Percentiles rank a stretch among this genome's conserved stretches.
phyloP scores from a whole-genome alignment of 1,139 yeast genomes.

The Lodderomyces metapsilosis region DNA sequence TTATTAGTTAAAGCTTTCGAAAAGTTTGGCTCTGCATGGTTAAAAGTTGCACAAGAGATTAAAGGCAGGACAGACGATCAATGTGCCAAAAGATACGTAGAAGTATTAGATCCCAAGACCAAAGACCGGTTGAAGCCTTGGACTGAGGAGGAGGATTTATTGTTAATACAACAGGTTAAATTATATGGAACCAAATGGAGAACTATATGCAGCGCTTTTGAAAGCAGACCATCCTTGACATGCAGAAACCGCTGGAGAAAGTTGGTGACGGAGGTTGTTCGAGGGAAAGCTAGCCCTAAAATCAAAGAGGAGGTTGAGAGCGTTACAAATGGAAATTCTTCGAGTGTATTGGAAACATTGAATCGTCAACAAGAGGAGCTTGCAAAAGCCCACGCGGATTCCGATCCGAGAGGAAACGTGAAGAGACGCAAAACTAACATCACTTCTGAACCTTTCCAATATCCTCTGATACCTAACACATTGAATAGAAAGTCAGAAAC shows the following conservation, averaged over 20 bases:
- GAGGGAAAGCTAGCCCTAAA: slow-evolving; percentile 50
- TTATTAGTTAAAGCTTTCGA: slow-evolving; percentile 61
- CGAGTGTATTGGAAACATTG: slow-evolving; percentile 13
- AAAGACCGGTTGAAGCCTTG: slow-evolving; percentile 78
- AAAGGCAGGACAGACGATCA: slow-evolving; percentile 92
- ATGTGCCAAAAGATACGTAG: slow-evolving; percentile 88
- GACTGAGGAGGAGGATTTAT: slow-evolving; percentile 74
- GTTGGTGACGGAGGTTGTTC: slow-evolving; percentile 70
- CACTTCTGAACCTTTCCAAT: neutral
- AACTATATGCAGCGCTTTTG: slow-evolving; percentile 67
- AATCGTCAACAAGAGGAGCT: slow-evolving; percentile 16
- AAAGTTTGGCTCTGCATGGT: slow-evolving; percentile 81
- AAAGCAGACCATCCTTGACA: slow-evolving; percentile 82
- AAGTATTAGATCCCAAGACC: slow-evolving; percentile 81
- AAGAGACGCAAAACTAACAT: slow-evolving; percentile 4
- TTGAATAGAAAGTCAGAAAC: neutral
- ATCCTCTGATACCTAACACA: neutral
- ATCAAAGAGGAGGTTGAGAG: slow-evolving; percentile 37
- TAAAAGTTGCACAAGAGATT: slow-evolving; percentile 71
- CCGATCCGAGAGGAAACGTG: slow-evolving; percentile 5
- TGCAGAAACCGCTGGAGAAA: slow-evolving; percentile 93
- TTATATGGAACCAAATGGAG: slow-evolving; percentile 90
- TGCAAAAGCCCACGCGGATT: slow-evolving; percentile 5
- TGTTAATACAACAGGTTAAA: slow-evolving; percentile 63
- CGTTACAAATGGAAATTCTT: slow-evolving; percentile 24